Conservation (phyloP, 768 basidiomycete species). For the Crucibulum laeve region DNA sequence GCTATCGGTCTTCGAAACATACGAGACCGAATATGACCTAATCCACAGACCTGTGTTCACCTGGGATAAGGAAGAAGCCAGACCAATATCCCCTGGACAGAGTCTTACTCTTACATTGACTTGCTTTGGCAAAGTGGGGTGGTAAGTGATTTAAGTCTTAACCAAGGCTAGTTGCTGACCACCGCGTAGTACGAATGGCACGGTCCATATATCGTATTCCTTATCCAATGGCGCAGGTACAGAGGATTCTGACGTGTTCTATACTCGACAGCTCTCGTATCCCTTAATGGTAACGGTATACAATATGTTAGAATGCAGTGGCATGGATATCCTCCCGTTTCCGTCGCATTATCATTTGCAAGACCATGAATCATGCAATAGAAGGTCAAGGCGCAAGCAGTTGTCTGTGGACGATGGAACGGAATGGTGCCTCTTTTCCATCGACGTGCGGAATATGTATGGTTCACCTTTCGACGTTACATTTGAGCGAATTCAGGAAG, state of each 20-base stretch:
- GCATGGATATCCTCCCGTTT: constrained; percentile 78
- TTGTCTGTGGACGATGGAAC: constrained; percentile 44
- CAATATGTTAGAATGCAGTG: constrained; percentile 85
- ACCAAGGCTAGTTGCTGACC: constrained; percentile 9
- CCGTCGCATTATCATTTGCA: constrained; percentile 29
- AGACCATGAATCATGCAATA: constrained; percentile 9
- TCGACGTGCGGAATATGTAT: constrained; percentile 92
- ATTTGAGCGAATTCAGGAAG: constrained; percentile 63
- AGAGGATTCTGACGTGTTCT: constrained; percentile 52
- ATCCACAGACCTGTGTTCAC: constrained; percentile 76
- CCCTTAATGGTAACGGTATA: constrained; percentile 94
- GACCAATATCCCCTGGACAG: constrained; percentile 62
- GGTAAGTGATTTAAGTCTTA: constrained; percentile 52
- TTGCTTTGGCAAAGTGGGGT: constrained; percentile 89
- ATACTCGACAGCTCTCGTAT: constrained; percentile 83
- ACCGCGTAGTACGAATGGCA: constrained; percentile 63
- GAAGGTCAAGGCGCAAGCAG: constrained; percentile 14
- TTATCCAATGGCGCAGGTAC: constrained; percentile 45
- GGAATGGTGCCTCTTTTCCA: constrained; percentile 81
- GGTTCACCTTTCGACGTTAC: constrained; percentile 88
- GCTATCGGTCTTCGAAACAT: constrained; percentile 77
- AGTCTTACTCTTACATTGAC: constrained; percentile 63
- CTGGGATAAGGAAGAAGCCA: constrained; percentile 55
- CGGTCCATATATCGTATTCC: constrained; percentile 82
- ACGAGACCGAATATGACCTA: constrained; percentile 86